A percentile compares a stretch with the other conserved stretches of the same genome.
phyloP scores from a whole-genome alignment of 768 basidiomycete genomes.

The Boletus pseudo-olivaceus region DNA sequence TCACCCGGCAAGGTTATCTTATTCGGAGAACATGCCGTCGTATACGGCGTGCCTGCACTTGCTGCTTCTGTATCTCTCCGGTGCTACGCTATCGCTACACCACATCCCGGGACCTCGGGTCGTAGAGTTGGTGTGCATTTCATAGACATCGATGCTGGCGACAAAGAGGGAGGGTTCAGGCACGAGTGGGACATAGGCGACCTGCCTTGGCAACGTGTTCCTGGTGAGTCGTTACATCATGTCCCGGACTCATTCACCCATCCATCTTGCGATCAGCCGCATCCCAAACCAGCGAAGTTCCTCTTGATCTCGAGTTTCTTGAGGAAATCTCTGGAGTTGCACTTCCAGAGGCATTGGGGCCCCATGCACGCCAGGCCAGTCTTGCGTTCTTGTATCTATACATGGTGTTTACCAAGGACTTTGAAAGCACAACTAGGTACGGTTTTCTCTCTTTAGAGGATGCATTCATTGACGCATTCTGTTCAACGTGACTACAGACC shows the following conservation, averaged over 20 bases:
- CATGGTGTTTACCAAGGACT: slow-evolving; percentile 56
- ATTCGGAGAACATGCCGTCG: slow-evolving; percentile 98
- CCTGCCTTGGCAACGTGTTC: slow-evolving; percentile 78
- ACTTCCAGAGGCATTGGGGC: slow-evolving; percentile 30
- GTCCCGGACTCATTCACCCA: not conserved
- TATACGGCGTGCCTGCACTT: slow-evolving; percentile 95
- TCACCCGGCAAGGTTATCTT: slow-evolving; percentile 98
- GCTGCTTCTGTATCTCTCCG: slow-evolving; percentile 95
- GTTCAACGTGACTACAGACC: slow-evolving; percentile 44
- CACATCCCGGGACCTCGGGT: slow-evolving; percentile 54
- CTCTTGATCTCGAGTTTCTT: slow-evolving; percentile 70
- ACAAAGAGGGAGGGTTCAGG: slow-evolving; percentile 46
- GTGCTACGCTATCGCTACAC: slow-evolving; percentile 83
- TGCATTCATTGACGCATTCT: slow-evolving; percentile 13
- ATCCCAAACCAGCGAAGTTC: slow-evolving; percentile 23
- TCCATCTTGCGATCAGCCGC: slow-evolving; percentile 1
- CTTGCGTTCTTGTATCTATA: slow-evolving; percentile 92
- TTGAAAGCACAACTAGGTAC: slow-evolving; percentile 53
- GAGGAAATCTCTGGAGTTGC: slow-evolving; percentile 57
- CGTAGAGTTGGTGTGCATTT: slow-evolving; percentile 61
- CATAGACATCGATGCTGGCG: slow-evolving; percentile 56
- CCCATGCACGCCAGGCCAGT: slow-evolving; percentile 44
- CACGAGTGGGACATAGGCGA: slow-evolving; percentile 76
- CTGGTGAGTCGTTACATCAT: slow-evolving; percentile 24
- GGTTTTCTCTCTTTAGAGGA: slow-evolving; percentile 26